A percentile compares a stretch with the other conserved stretches of the same genome.
phyloP scores from a whole-genome alignment of 192 early-diverging fungal species.

The Funneliformis geosporum region DNA sequence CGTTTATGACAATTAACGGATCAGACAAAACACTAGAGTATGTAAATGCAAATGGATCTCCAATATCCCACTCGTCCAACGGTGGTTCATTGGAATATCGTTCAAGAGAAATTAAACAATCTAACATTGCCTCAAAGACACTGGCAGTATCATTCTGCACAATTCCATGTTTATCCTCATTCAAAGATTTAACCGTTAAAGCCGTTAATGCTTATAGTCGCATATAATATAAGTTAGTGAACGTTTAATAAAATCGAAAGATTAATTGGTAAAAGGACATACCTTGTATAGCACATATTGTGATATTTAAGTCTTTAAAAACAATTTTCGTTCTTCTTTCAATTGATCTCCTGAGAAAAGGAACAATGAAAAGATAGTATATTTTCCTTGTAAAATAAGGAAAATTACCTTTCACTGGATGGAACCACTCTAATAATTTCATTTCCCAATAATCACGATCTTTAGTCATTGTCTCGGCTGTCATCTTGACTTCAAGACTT shows the following conservation, averaged over 20 bases:
- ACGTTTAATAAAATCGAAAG: not conserved
- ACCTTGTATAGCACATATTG: constrained; percentile 20
- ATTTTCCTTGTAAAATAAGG: not conserved
- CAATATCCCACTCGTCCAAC: constrained; percentile 10
- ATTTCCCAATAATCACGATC: constrained; percentile 12
- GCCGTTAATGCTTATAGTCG: not conserved
- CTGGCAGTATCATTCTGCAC: constrained; percentile 44
- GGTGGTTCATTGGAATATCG: constrained; percentile 24
- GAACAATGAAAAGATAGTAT: not conserved
- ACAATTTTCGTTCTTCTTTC: not conserved
- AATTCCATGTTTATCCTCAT: constrained; percentile 40
- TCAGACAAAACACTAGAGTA: constrained; percentile 5
- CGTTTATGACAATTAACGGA: constrained; percentile 1
- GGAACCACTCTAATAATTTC: constrained; percentile 18
- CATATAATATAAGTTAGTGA: not conserved
- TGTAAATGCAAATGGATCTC: constrained; percentile 1
- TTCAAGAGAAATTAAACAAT: constrained; percentile 40
- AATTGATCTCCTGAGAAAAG: constrained; percentile 11
- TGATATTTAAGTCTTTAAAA: constrained; percentile 17
- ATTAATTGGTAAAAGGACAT: not conserved
- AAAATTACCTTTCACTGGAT: not conserved
- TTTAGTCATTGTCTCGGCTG: constrained; percentile 10
- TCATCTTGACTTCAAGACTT: constrained; percentile 1
- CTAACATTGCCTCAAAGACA: constrained; percentile 41
- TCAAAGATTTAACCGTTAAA: constrained; percentile 33